A percentile compares a stretch with the other conserved stretches of the same genome.
Evolutionary conservation across 306 rosid genomes (phyloP).

Genomic region (Acacia acuminata): DNA sequence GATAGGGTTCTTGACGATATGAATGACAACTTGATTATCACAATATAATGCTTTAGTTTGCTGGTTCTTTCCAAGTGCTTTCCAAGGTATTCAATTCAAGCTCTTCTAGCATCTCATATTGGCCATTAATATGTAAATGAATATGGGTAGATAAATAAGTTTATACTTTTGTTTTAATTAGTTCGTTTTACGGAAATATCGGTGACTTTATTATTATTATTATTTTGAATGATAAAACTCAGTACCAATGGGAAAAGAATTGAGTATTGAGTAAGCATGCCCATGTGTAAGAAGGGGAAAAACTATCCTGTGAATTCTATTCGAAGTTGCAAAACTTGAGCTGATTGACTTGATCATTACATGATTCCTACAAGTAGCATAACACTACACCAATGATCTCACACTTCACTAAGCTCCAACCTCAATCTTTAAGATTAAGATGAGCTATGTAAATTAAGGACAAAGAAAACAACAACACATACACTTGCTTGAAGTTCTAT

Average conservation of each 20-base stretch:
- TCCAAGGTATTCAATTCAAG: neutral
- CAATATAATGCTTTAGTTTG: too few species aligned
- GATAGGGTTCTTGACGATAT: too few species aligned
- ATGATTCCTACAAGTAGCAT: neutral
- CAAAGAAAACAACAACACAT: neutral
- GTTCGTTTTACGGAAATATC: neutral
- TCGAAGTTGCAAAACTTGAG: too few species aligned
- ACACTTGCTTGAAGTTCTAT: slow-evolving; percentile 23
- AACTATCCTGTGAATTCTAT: too few species aligned
- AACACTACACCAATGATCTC: neutral
- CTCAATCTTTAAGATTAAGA: neutral
- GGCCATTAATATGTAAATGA: neutral
- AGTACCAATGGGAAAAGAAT: too few species aligned
- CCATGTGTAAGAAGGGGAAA: too few species aligned
- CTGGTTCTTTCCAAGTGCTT: neutral
- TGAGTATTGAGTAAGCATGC: too few species aligned
- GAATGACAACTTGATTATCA: too few species aligned
- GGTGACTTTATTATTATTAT: too few species aligned
- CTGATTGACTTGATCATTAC: neutral
- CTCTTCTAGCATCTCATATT: too few species aligned
- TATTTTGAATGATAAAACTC: too few species aligned
- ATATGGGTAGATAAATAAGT: neutral
- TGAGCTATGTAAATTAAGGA: neutral
- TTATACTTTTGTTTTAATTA: neutral
- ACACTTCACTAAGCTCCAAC: neutral